A percentile compares a stretch with the other conserved stretches of the same genome.
phyloP scores from a whole-genome alignment of 257 asterid genomes.

The Rubia yunnanensis region DNA sequence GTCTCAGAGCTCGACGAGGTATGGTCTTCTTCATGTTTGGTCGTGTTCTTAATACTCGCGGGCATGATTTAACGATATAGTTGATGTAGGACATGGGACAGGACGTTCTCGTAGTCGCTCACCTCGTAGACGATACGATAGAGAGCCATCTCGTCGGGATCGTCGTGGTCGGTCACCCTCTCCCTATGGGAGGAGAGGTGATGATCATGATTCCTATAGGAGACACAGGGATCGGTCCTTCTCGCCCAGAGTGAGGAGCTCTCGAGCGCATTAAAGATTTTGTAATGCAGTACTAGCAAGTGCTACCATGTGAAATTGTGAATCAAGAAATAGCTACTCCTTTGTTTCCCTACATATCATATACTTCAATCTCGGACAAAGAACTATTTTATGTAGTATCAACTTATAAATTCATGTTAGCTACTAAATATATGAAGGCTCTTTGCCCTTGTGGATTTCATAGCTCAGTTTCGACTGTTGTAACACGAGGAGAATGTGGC shows the following conservation, averaged over 20 bases:
- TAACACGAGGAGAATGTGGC: neutral
- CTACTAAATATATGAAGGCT: neutral
- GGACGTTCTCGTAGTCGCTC: slow-evolving; percentile 37
- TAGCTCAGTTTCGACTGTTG: neutral
- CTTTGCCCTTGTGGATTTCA: neutral
- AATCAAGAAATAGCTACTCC: neutral
- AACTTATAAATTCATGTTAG: neutral
- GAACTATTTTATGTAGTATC: neutral
- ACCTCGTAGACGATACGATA: slow-evolving; percentile 33
- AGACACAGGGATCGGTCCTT: slow-evolving; percentile 16
- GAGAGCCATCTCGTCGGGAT: slow-evolving; percentile 28
- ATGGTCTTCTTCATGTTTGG: neutral
- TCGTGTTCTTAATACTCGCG: neutral
- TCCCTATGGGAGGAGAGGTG: slow-evolving; percentile 25
- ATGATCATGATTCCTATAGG: slow-evolving; percentile 17
- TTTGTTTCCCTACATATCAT: neutral
- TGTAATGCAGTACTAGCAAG: neutral
- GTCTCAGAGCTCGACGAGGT: slow-evolving; percentile 38
- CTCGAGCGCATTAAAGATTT: slow-evolving; percentile 14
- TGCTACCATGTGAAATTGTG: neutral
- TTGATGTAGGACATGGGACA: slow-evolving; percentile 27
- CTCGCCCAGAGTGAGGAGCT: slow-evolving; percentile 18
- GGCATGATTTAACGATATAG: neutral
- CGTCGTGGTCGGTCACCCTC: slow-evolving; percentile 23
- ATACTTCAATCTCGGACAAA: neutral